Conservation (phyloP, 495 filamentous ascomycete species). For the Penicillium chermesinum region DNA sequence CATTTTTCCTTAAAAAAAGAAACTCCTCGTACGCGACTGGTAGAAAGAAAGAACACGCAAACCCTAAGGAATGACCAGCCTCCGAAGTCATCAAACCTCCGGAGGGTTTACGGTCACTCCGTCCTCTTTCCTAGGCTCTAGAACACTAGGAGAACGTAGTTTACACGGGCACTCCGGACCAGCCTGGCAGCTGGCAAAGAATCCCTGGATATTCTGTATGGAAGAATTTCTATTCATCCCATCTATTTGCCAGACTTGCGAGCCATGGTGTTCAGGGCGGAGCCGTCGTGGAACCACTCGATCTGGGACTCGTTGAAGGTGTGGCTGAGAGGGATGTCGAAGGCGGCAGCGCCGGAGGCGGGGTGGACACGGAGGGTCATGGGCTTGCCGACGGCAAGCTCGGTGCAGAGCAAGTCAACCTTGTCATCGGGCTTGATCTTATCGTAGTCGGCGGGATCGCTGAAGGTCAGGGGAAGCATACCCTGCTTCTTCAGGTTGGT, state of each 20-base stretch:
- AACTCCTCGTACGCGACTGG: slow-evolving; percentile 32
- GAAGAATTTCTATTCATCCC: background rate
- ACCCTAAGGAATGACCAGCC: slow-evolving; percentile 4
- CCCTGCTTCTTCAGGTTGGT: slow-evolving; percentile 99
- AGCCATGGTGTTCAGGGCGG: slow-evolving; percentile 96
- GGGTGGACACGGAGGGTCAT: slow-evolving; percentile 89
- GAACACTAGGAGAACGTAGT: slow-evolving; percentile 28
- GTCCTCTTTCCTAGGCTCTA: slow-evolving; percentile 14
- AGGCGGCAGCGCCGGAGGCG: slow-evolving; percentile 65
- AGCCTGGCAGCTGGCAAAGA: slow-evolving; percentile 2
- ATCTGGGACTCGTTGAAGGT: slow-evolving; percentile 98
- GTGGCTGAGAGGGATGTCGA: slow-evolving; percentile 80
- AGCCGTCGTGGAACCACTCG: slow-evolving; percentile 97
- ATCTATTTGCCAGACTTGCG: slow-evolving; percentile 52
- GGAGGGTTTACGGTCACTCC: slow-evolving; percentile 2
- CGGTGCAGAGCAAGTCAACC: slow-evolving; percentile 83
- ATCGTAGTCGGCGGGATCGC: slow-evolving; percentile 94
- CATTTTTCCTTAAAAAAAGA: slow-evolving; percentile 34
- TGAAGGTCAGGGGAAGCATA: slow-evolving; percentile 96
- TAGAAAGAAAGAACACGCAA: slow-evolving; percentile 15
- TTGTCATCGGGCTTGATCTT: slow-evolving; percentile 91
- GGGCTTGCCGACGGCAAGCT: slow-evolving; percentile 90
- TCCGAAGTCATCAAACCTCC: background rate
- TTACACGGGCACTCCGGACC: slow-evolving; percentile 23
- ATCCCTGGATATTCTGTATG: slow-evolving; percentile 3